Conservation (phyloP, 768 basidiomycete species). For the Mycena vulgaris region DNA sequence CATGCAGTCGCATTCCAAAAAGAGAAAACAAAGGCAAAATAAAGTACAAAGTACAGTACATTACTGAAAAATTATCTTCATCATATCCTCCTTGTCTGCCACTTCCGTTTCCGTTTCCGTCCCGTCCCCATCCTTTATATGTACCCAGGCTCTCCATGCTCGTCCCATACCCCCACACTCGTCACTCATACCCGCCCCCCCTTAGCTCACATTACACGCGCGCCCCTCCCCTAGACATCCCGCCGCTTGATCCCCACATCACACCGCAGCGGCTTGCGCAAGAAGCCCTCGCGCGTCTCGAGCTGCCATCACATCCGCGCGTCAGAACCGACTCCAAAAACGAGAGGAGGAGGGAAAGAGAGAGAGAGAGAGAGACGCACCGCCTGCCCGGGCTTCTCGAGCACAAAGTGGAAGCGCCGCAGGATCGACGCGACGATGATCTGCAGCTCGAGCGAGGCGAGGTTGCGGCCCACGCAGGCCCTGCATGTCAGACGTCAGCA, state of each 20-base stretch:
- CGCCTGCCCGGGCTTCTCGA: slow-evolving; percentile 68
- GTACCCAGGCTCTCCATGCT: not conserved
- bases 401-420: slow-evolving; percentile 81
- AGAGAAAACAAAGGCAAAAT: too few relatives aligned
- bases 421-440: slow-evolving; percentile 88
- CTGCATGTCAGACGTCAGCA: slow-evolving; percentile 51
- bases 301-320: slow-evolving; percentile 57
- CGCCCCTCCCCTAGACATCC: slow-evolving; percentile 47
- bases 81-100: too few relatives aligned
- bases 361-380: slow-evolving; percentile 3
- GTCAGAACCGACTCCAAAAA: not conserved
- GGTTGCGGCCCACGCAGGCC: slow-evolving; percentile 88
- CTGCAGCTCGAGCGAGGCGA: slow-evolving; percentile 84
- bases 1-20: too few relatives aligned
- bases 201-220: not conserved
- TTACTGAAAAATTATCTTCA: too few relatives aligned
- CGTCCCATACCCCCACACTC: too few relatives aligned
- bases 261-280: slow-evolving; percentile 86
- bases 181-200: too few relatives aligned
- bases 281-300: slow-evolving; percentile 86
- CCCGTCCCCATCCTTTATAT: too few relatives aligned
- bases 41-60: too few relatives aligned
- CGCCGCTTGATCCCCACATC: slow-evolving; percentile 81
- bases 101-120: too few relatives aligned
- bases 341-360: not conserved